These are phyloP conservation scores for Phaeosphaeriaceae sp. DNA, from an alignment of 2,329 filamentous ascomycete genomes.

Conservation along the genomic window DNA sequence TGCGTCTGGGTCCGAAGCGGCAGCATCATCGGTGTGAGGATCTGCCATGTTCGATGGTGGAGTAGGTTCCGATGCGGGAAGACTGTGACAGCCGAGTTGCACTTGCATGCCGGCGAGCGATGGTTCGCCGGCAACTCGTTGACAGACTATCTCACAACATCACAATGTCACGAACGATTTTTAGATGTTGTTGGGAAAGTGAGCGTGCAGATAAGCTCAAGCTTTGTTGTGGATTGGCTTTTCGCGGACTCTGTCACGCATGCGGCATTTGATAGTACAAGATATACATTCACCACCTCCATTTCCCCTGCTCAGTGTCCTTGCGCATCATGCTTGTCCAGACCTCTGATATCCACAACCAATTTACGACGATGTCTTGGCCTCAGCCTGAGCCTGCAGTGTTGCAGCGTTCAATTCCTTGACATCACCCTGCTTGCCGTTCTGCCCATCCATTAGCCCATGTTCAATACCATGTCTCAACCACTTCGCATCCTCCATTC, in stretches of 20 bases:
- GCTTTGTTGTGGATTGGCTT: slow-evolving; percentile 38
- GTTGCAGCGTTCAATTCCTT: slow-evolving; percentile 70
- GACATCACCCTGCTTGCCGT: slow-evolving; percentile 91
- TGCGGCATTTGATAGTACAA: slow-evolving; percentile 45
- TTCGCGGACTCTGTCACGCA: slow-evolving; percentile 20
- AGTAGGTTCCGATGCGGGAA: slow-evolving; percentile 41
- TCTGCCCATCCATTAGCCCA: slow-evolving; percentile 61
- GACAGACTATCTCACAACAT: slow-evolving; percentile 7
- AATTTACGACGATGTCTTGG: slow-evolving; percentile 53
- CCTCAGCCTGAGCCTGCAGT: slow-evolving; percentile 57
- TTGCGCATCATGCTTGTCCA: slow-evolving; percentile 11
- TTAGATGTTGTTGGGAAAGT: slow-evolving; percentile 5
- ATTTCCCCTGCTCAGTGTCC: slow-evolving; percentile 8
- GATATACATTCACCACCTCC: slow-evolving; percentile 41
- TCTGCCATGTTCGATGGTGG: slow-evolving; percentile 46
- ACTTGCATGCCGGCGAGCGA: slow-evolving; percentile 14
- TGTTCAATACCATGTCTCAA: slow-evolving; percentile 31
- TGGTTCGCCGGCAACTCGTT: slow-evolving; percentile 3
- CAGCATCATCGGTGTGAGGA: slow-evolving; percentile 31
- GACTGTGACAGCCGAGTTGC: slow-evolving; percentile 29
- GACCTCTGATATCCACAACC: slow-evolving; percentile 7
- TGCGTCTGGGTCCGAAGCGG: slow-evolving; percentile 19
- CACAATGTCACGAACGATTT: slow-evolving; percentile 7
- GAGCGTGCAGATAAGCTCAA: slow-evolving; percentile 22
- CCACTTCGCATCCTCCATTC: slow-evolving; percentile 5